A percentile compares a stretch with the other conserved stretches of the same genome.
Conservation (phyloP, 495 filamentous ascomycete species). For the Chaetomium fimeti region DNA sequence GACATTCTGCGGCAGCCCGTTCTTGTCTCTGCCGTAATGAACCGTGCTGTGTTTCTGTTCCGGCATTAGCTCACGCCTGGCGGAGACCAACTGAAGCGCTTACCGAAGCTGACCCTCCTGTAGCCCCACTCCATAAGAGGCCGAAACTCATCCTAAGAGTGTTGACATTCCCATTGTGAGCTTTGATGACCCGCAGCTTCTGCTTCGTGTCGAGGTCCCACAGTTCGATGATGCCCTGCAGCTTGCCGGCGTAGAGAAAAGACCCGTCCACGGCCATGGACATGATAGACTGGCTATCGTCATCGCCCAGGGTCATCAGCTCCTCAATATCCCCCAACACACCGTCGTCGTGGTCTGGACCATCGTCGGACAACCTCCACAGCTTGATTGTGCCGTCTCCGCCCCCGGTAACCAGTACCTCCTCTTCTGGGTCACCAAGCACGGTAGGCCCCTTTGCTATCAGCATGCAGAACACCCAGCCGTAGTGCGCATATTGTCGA, state of each 20-base stretch:
- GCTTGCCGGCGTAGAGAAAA: constrained; percentile 84
- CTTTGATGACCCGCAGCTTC: constrained; percentile 77
- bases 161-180: constrained; percentile 80
- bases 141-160: constrained; percentile 79
- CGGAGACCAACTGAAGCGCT: constrained; percentile 16
- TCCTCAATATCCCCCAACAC: constrained; percentile 55
- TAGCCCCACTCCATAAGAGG: constrained; percentile 77
- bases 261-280: constrained; percentile 81
- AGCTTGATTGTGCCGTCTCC: constrained; percentile 92
- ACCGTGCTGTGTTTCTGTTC: constrained; percentile 57
- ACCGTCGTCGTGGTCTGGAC: constrained; percentile 35
- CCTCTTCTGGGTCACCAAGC: constrained; percentile 63
- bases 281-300: constrained; percentile 75
- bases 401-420: constrained; percentile 83
- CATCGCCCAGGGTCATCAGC: constrained; percentile 68
- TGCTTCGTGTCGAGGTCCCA: constrained; percentile 97
- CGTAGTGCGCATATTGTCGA: constrained; percentile 85
- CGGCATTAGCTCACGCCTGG: constrained; percentile 15
- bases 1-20: constrained; percentile 61
- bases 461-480: constrained; percentile 94
- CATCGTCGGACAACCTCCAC: constrained; percentile 64
- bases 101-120: constrained; percentile 79
- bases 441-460: constrained; percentile 64
- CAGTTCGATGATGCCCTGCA: constrained; percentile 87
- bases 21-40: constrained; percentile 52